Evolutionary conservation across 768 basidiomycete species (phyloP), one percentile per base, ranked within the genome.

Genomic region (Sutorius australiensis): DNA sequence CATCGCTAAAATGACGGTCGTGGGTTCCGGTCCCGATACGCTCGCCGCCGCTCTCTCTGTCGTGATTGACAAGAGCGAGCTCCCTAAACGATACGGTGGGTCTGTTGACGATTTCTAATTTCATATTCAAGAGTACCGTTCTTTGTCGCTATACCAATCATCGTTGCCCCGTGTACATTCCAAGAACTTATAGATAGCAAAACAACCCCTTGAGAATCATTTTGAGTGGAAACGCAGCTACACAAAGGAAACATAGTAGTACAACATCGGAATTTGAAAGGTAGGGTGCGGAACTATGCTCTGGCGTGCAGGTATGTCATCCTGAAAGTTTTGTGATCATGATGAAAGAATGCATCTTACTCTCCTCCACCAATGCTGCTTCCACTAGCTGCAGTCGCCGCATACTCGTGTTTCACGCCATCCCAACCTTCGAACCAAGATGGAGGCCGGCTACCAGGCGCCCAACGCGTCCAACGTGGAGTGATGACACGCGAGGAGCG

Each of bases 1-100:
- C n/a, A 65, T 89, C 32, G 83, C 84, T 8, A 92, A 92, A 76
- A 88, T 92, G 86, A 72, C 75, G 32, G 84, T 92, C 34, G 85
- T 89, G 16, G 89, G 89, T 38, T 74, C 77, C 21, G 82, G 88
- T 14, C 67, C 77, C n/a, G 69, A 74, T 52, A 71, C 79, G 0
- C 81, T 92, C 40, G 74, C 76, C 51, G 80, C 80, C 57, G 82
- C 82, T 2, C 75, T 92, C 12, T 64, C 77, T n/a, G 77, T 78
- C 3, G 60, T 79, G 46, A 81, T 92, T 39, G 75, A 81, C 37
- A 68, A 68, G 6, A 69, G 75, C 4, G 69, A 90, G 60, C 73
- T 92, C 36, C 90, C 89, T 1, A 72, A 74, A 69, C 72, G 78
- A 42, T 92, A 92, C 58, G 90, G 90, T 9, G 90, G 90, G 7